phyloP scores from a whole-genome alignment of 345 rosid genomes.

The Euphorbia tirucalli region DNA sequence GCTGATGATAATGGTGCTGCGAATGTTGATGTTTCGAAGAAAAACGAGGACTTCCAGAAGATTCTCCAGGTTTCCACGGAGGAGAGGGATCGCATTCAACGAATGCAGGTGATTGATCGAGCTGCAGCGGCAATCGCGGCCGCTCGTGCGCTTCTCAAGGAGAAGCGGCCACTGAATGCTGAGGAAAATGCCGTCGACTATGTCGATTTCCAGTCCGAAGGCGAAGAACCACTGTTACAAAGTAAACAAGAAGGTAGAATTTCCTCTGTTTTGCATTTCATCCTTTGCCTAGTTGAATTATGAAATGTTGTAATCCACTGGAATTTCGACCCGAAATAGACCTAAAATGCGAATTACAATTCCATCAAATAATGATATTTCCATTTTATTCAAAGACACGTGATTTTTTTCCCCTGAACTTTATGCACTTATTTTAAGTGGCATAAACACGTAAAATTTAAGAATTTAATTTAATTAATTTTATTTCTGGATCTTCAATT shows the following conservation, averaged over 20 bases:
- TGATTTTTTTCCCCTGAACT: too few relatives aligned
- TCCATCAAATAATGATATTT: too few relatives aligned
- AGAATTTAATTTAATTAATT: too few relatives aligned
- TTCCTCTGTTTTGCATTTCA: not conserved
- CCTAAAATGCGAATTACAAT: too few relatives aligned
- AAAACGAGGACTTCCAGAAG: constrained; percentile 70
- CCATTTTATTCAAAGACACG: too few relatives aligned
- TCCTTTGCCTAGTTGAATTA: not conserved
- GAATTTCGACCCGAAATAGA: too few relatives aligned
- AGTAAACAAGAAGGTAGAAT: constrained; percentile 25
- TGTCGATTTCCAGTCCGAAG: too few relatives aligned
- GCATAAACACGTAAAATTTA: too few relatives aligned
- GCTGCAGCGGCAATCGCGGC: constrained; percentile 84
- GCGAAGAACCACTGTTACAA: not conserved
- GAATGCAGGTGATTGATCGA: constrained; percentile 81
- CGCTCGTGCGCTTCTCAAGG: constrained; percentile 55
- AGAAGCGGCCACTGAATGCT: constrained; percentile 5
- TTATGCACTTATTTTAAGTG: too few relatives aligned
- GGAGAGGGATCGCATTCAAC: constrained; percentile 77
- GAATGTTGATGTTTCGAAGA: constrained; percentile 51
- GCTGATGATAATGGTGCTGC: not conserved
- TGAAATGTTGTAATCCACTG: too few relatives aligned
- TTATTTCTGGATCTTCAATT: too few relatives aligned
- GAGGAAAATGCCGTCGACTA: not conserved
- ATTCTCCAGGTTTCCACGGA: constrained; percentile 63